Conservation (phyloP, 2,329 filamentous ascomycete genomes). For the Colletotrichum liaoningense region DNA sequence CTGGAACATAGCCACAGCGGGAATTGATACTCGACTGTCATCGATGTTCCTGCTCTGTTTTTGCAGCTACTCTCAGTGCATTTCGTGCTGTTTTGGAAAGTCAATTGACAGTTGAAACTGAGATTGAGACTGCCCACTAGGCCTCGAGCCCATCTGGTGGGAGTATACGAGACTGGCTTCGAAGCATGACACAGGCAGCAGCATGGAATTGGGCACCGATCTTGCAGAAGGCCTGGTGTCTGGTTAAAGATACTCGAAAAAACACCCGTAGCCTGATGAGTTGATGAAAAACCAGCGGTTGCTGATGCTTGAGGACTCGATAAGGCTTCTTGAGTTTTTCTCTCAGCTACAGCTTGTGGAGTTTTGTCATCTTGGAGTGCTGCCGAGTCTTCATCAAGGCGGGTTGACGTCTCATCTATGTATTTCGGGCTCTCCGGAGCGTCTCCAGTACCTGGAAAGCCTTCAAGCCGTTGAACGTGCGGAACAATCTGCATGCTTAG, state of each 20-base stretch:
- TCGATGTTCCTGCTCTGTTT: fast-evolving
- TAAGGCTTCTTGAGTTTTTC: fast-evolving
- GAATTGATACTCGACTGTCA: neutral
- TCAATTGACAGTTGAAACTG: neutral
- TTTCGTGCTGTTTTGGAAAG: fast-evolving
- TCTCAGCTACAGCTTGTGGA: fast-evolving
- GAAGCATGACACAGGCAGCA: slow-evolving; percentile 6
- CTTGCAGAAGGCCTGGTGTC: neutral
- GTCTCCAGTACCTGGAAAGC: too few relatives aligned
- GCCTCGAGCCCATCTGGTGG: neutral
- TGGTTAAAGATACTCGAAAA: neutral
- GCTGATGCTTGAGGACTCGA: fast-evolving
- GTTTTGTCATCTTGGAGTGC: neutral
- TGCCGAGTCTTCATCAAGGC: neutral
- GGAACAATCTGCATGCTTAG: neutral
- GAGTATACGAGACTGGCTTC: neutral
- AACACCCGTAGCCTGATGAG: too few relatives aligned
- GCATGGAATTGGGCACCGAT: neutral
- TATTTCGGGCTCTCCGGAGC: fast-evolving
- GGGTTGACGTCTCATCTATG: too few relatives aligned
- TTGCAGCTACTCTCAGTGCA: neutral
- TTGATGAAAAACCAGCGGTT: too few relatives aligned
- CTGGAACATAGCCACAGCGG: slow-evolving; percentile 4
- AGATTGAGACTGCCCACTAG: neutral
- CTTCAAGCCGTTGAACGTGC: too few relatives aligned